These are phyloP conservation scores for Podila epigama DNA, from an alignment of 192 early-diverging fungal species.

Conservation along the genomic window DNA sequence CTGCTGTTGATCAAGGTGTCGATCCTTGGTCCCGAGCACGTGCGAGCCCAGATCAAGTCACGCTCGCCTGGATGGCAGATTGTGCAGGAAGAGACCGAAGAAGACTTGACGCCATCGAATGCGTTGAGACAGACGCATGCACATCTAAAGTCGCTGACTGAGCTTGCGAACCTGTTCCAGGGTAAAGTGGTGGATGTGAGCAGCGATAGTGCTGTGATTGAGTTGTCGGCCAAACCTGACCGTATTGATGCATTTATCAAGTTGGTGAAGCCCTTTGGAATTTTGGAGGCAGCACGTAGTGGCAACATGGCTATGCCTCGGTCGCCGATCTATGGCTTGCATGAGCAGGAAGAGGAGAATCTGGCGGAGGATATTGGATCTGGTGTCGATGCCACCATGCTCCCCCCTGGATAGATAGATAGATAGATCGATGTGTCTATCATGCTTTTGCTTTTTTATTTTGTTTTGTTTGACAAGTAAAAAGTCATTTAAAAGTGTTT, in stretches of 20 bases:
- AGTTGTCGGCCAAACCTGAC: slow-evolving; percentile 87
- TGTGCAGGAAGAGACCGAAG: slow-evolving; percentile 31
- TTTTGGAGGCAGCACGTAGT: slow-evolving; percentile 92
- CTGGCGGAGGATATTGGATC: slow-evolving; percentile 64
- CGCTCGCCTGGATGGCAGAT: slow-evolving; percentile 28
- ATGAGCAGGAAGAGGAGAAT: slow-evolving; percentile 72
- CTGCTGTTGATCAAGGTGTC: slow-evolving; percentile 93
- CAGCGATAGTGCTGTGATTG: slow-evolving; percentile 82
- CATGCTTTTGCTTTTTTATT: background rate
- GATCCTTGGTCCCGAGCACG: slow-evolving; percentile 72
- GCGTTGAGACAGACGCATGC: slow-evolving; percentile 60
- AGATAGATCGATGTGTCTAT: background rate
- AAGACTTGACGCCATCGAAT: slow-evolving; percentile 50
- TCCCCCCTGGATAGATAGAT: slow-evolving; percentile 85
- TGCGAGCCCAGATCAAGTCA: slow-evolving; percentile 60
- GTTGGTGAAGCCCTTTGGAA: slow-evolving; percentile 93
- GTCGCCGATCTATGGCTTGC: slow-evolving; percentile 79
- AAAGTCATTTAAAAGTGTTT: background rate
- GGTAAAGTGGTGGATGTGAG: slow-evolving; percentile 90
- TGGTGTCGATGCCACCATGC: slow-evolving; percentile 86
- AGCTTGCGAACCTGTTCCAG: slow-evolving; percentile 85
- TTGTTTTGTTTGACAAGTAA: background rate
- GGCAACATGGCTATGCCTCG: slow-evolving; percentile 98
- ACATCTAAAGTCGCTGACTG: slow-evolving; percentile 81
- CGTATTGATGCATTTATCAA: slow-evolving; percentile 93